A percentile compares a stretch with the other conserved stretches of the same genome.
These are phyloP conservation scores for Ustilago cynodontis DNA, from an alignment of 1,284 basidiomycete species.

Conservation along the genomic window DNA sequence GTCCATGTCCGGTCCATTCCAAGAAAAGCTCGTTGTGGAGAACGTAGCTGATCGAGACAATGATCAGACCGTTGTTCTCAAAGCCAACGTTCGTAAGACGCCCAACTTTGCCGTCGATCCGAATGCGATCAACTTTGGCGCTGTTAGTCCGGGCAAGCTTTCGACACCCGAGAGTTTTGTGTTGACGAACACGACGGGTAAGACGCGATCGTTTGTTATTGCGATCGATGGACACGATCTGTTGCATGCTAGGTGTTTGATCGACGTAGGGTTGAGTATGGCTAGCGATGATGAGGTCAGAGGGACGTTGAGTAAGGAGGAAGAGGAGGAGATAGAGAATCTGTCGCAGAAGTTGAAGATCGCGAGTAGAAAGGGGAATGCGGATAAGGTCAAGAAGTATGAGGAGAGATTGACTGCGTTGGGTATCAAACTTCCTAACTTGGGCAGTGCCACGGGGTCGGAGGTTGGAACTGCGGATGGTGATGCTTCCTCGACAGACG, in stretches of 20 bases:
- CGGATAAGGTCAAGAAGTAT: conserved; percentile 73
- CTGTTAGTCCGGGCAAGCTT: conserved; percentile 55
- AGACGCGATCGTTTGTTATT: conserved; percentile 72
- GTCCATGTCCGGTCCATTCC: conserved; percentile 71
- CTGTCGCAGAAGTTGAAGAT: conserved; percentile 74
- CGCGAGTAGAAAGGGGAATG: conserved; percentile 72
- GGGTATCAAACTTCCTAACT: conserved; percentile 67
- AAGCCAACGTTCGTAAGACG: conserved; percentile 72
- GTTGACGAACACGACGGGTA: conserved; percentile 72
- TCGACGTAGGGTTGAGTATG: conserved; percentile 44
- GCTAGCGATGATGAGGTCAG: conserved; percentile 66
- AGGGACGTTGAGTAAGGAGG: conserved; percentile 71
- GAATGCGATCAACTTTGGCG: conserved; percentile 69
- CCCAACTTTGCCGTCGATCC: conserved; percentile 72
- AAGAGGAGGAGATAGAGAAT: conserved; percentile 74
- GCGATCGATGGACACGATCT: conserved; percentile 63
- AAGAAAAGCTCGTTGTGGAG: conserved; percentile 73
- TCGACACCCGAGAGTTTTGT: conserved; percentile 69
- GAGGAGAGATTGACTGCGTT: conserved; percentile 71
- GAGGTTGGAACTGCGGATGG: neutral
- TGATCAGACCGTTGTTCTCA: conserved; percentile 72
- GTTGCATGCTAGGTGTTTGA: conserved; percentile 46
- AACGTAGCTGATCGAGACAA: conserved; percentile 72
- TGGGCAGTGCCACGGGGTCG: conserved; percentile 5
- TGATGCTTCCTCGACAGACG: neutral